Evolutionary conservation across 495 filamentous ascomycete genomes (phyloP), one percentile per base, ranked within the genome.

Genomic region (Penicillium odoratum): DNA sequence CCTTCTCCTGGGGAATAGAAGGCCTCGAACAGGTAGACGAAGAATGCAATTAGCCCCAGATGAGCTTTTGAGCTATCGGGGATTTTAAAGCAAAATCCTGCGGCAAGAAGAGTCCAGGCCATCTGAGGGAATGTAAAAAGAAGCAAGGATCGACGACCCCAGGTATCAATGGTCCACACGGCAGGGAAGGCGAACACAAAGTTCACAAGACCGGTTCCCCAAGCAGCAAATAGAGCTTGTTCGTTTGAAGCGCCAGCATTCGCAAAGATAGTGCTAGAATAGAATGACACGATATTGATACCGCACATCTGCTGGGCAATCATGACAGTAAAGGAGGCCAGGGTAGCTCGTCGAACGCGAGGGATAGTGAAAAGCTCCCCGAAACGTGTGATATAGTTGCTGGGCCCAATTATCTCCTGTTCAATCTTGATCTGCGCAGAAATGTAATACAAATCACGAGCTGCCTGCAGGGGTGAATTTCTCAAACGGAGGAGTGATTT

Each of bases 61-160:
- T 88, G 88, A 1, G 83, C 82, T 0, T 57, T 68, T 28, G 58
- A 75, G 1, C 60, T 42, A 3, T 64, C 56, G 0, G 86, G 85
- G 44, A 93, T 84, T 43, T 85, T 83, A 62, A 85, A 92, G 69
- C 80, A 88, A 50, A 93, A 80, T 0, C 86, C 90, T 5, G 85
- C 88, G 1, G 84, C 87, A 4, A 94, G 78, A 26, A 94, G 72
- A 25, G 87, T 88, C 88, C 88, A 91, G 21, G 82, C 84, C 90
- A 94, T 93, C 49, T 92, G 81, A 0, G 91, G 91, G 74, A 93
- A 94, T 25, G 91, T 96, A 70, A 92, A 90, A 8, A 94, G 81
- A 1, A 94, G 81, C 4, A 96, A 79, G 16, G 80, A 78, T 29
- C 91, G 83, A 18, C 91, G 88, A 16, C 91, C 91, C 51, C 85